A percentile compares a stretch with the other conserved stretches of the same genome.
These are phyloP conservation scores for Penicillium sp. DNA, from an alignment of 2,329 filamentous ascomycete species.

Conservation along the genomic window DNA sequence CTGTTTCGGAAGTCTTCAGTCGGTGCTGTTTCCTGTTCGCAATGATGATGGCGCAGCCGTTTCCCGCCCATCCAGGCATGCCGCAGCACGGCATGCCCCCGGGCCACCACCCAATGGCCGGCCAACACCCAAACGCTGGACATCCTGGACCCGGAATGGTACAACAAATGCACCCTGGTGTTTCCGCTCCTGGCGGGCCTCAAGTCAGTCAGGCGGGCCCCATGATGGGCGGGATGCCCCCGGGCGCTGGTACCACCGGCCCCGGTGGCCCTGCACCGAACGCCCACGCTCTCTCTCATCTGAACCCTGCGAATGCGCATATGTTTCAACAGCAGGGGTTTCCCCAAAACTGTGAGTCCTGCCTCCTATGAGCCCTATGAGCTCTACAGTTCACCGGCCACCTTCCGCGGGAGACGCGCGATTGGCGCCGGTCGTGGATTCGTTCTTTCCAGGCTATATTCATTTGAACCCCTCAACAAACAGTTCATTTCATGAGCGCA, in stretches of 20 bases:
- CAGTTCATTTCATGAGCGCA: neutral
- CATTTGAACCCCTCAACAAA: neutral
- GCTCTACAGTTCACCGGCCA: neutral
- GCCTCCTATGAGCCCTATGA: neutral
- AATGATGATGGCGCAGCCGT: constrained; percentile 61
- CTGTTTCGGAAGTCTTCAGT: constrained; percentile 31
- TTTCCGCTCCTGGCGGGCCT: constrained; percentile 62
- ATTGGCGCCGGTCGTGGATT: neutral
- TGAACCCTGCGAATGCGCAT: constrained; percentile 59
- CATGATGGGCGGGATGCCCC: constrained; percentile 68
- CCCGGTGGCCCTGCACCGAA: constrained; percentile 56
- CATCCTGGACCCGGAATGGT: constrained; percentile 55
- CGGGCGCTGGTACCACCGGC: constrained; percentile 57
- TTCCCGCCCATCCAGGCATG: constrained; percentile 64
- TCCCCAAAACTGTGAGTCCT: constrained; percentile 46
- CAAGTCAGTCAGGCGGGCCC: constrained; percentile 65
- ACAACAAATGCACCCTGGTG: constrained; percentile 65
- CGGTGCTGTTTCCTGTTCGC: constrained; percentile 44
- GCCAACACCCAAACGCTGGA: constrained; percentile 61
- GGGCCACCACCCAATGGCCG: constrained; percentile 66
- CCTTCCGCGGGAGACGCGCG: neutral
- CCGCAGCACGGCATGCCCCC: constrained; percentile 63
- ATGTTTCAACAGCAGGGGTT: constrained; percentile 57
- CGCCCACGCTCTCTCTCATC: constrained; percentile 64
- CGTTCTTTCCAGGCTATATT: neutral